Base-by-base conservation (phyloP, 208 protist genomes). In the Acanthamoeba castellanii region DNA sequence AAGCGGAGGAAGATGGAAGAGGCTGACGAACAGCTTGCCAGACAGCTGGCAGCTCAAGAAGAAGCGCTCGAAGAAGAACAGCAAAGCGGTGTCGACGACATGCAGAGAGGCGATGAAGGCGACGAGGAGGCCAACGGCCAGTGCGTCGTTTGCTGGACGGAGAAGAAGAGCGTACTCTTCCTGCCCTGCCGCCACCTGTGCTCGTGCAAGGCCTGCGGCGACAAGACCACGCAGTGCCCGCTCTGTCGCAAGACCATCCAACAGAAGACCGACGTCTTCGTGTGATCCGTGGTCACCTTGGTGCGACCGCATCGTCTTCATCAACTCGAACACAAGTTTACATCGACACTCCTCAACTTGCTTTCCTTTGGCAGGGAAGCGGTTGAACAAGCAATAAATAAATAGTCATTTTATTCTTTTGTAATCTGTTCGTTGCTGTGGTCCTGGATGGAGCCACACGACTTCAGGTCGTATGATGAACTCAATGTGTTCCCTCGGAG, bases 121-220 rank as follows among this genome's bases (percentile, higher is more conserved):
- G 37, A 27, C 22, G 52, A 64, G 52, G 34, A 66, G 14, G 22
- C 32, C 27, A 52, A 70, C 30, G 27, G 37, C 30, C 85, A 70
- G 52, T 92, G 85, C 61, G 85, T 92, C 27, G 32, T 92, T 13
- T 92, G 85, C 45, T 92, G 85, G 85, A 47, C 11, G 30, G 85
- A 92, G 45, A 32, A 92, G 85, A 92, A 92, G 85, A 74, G 55
- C 85, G 61, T 92, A 0, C 85, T 92, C 13, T 92, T 92, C 85
- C 85, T 70, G 3, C 85, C 85, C 22, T 92, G 85, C 14, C n/a
- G 45, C 22, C 85, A 92, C 32, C 30, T 92, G 57, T 92, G 85
- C 61, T 32, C 85, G 14, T 92, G 85, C 85, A 92, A 92, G 61
- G 18, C 85, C 37, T 92, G 85, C 85, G 32, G 52, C 37, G 85